phyloP scores from a whole-genome alignment of 2,329 filamentous ascomycete species.

The Ceratocystis colombiana region DNA sequence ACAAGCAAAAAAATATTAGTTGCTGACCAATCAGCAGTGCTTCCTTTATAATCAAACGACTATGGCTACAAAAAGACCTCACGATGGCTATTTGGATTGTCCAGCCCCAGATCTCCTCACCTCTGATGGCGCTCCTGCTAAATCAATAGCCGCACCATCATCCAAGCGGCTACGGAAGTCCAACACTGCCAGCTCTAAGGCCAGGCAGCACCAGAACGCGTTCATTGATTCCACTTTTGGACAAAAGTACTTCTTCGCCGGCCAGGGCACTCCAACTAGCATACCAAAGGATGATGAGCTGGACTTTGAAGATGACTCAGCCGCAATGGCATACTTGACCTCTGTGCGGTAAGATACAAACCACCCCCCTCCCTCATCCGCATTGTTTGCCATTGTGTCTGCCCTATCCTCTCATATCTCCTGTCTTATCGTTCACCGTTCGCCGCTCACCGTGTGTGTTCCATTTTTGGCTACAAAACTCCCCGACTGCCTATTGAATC shows the following conservation, averaged over 20 bases:
- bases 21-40: too few relatives aligned
- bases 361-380: too few relatives aligned
- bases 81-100: not conserved
- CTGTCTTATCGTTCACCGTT: slow-evolving; percentile 15
- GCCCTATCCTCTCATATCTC: too few relatives aligned
- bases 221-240: slow-evolving; percentile 56
- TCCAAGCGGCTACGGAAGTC: slow-evolving; percentile 20
- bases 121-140: not conserved
- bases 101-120: not conserved
- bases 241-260: slow-evolving; percentile 61
- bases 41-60: not conserved
- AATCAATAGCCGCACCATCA: not conserved
- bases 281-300: slow-evolving; percentile 46
- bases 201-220: slow-evolving; percentile 37
- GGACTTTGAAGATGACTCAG: slow-evolving; percentile 56
- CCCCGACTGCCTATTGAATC: not conserved
- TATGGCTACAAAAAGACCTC: slow-evolving; percentile 23
- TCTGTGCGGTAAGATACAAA: slow-evolving; percentile 53
- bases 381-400: too few relatives aligned
- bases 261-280: slow-evolving; percentile 42
- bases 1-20: too few relatives aligned
- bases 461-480: not conserved
- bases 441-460: not conserved
- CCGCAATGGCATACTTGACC: slow-evolving; percentile 59
- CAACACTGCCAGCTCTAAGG: slow-evolving; percentile 34